These are phyloP conservation scores for Codiaeum variegatum DNA, from an alignment of 441 rosid species.

Conservation along the genomic window DNA sequence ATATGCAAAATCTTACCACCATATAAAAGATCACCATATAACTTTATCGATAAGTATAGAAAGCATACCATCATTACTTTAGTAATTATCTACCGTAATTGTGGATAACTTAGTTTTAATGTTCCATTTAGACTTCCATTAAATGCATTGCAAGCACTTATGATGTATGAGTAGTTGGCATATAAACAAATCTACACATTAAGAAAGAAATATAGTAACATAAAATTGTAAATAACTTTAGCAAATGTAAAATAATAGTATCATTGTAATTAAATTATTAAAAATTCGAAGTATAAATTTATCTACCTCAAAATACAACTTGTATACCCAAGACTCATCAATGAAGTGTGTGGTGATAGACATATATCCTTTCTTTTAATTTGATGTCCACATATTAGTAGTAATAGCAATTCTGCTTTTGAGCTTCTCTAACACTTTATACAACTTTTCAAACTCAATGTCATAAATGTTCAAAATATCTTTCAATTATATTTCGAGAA, in stretches of 20 bases:
- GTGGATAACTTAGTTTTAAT: neutral
- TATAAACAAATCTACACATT: neutral
- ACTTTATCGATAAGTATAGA: neutral
- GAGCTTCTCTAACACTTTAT: neutral
- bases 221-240: neutral
- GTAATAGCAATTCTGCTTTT: neutral
- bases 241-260: neutral
- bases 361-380: constrained; percentile 15
- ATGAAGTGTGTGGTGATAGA: neutral
- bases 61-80: neutral
- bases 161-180: neutral
- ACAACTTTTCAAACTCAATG: neutral
- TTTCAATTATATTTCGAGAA: neutral
- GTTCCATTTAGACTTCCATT: neutral
- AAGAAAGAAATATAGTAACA: too few relatives aligned
- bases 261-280: neutral
- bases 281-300: neutral
- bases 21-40: neutral
- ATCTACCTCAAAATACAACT: neutral
- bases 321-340: neutral
- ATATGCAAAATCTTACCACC: neutral
- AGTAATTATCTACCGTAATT: neutral
- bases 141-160: constrained; percentile 3
- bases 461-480: constrained; percentile 15
- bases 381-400: constrained; percentile 12